phyloP scores from a whole-genome alignment of 176 grass and related monocot species.

The Avena sativa region DNA sequence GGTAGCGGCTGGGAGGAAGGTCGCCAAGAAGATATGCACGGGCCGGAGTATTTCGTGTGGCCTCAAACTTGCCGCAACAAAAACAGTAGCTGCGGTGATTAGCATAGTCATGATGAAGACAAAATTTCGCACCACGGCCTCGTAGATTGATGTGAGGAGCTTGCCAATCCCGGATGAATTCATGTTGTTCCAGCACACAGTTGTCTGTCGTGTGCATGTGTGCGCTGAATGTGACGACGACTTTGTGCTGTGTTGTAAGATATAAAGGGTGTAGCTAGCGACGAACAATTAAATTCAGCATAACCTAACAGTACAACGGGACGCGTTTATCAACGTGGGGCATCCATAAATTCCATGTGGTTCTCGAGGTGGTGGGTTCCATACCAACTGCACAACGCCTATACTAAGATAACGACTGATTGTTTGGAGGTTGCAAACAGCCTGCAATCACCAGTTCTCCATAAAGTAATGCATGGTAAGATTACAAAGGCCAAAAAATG shows the following conservation, averaged over 20 bases:
- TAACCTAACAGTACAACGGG: no score
- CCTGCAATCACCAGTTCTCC: no score
- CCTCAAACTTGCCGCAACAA: not conserved
- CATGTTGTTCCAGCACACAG: not conserved
- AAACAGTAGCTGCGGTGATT: not conserved
- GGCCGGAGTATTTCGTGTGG: conserved; percentile 18
- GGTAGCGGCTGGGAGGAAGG: conserved; percentile 18
- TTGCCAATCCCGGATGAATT: not conserved
- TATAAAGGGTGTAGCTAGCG: no score
- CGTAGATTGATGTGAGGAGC: not conserved
- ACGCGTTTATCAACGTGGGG: not conserved
- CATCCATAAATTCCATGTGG: not conserved
- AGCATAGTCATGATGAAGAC: conserved; percentile 21
- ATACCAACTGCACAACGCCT: no score
- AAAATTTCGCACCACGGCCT: conserved; percentile 38
- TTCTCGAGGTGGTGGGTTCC: not conserved
- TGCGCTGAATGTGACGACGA: not conserved
- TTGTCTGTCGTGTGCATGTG: not conserved
- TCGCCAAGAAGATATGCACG: conserved; percentile 39
- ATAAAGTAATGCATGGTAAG: no score
- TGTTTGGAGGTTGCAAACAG: no score
- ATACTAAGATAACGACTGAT: no score
- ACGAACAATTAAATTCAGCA: no score
- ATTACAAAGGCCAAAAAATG: no score
- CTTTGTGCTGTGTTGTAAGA: no score